phyloP scores from a whole-genome alignment of 441 rosid genomes.

The Corymbia citriodora region DNA sequence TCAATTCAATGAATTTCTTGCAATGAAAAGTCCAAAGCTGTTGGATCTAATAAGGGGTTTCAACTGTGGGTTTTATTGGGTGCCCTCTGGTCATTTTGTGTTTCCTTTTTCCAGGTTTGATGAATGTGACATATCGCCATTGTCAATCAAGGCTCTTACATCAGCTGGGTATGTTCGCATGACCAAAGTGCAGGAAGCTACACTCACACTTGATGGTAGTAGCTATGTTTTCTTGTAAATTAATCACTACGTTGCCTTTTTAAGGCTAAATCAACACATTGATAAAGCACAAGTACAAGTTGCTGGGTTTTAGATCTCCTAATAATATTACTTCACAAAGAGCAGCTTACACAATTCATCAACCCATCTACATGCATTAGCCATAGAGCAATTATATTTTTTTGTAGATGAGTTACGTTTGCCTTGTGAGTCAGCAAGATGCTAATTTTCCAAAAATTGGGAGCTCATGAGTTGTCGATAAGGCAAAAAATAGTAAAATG shows the following conservation, averaged over 20 bases:
- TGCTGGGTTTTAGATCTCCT: neutral
- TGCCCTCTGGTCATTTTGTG: neutral
- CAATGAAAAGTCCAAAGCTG: neutral
- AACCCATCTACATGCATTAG: neutral
- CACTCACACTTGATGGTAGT: conserved; percentile 75
- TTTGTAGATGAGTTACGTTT: neutral
- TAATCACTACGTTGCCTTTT: neutral
- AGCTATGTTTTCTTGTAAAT: neutral
- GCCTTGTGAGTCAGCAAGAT: neutral
- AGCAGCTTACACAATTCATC: neutral
- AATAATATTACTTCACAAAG: neutral
- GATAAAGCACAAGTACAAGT: neutral
- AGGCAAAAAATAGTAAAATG: neutral
- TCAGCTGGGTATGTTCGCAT: conserved; percentile 74
- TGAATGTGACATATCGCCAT: conserved; percentile 69
- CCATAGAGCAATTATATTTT: neutral
- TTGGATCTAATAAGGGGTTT: neutral
- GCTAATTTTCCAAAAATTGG: neutral
- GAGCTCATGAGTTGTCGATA: neutral
- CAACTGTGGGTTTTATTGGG: neutral
- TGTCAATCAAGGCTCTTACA: conserved; percentile 68
- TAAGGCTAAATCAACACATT: neutral
- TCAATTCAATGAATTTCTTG: neutral
- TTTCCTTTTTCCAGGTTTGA: conserved; percentile 53
- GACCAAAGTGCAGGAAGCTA: conserved; percentile 89